Conservation (phyloP, 345 rosid genomes). For the Trapa incisa region DNA sequence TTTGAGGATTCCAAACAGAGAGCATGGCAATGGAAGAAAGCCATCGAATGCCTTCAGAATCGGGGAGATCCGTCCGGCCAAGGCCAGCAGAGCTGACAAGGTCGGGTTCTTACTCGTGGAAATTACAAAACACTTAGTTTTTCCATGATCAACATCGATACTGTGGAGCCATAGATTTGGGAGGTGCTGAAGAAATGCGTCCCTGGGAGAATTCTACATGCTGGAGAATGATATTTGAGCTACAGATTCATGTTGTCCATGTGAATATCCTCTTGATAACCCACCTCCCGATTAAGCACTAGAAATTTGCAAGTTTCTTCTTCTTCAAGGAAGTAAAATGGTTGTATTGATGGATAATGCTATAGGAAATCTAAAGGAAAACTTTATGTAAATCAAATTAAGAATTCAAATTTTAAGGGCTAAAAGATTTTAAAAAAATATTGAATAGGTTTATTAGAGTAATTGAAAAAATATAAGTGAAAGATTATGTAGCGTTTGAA, state of each 20-base stretch:
- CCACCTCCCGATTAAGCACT: not conserved
- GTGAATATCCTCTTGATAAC: not conserved
- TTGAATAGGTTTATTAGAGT: too few species aligned
- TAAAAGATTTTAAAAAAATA: too few species aligned
- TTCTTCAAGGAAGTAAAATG: too few species aligned
- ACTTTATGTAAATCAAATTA: too few species aligned
- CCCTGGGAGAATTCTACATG: not conserved
- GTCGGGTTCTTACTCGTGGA: not conserved
- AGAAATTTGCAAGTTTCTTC: not conserved
- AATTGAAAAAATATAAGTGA: too few species aligned
- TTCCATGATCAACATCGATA: not conserved
- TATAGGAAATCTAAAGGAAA: too few species aligned
- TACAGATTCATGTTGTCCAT: not conserved
- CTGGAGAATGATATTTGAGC: not conserved
- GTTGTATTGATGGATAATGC: too few species aligned
- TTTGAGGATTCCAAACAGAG: constrained; percentile 89
- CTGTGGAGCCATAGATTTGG: constrained; percentile 11
- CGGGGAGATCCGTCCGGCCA: constrained; percentile 26
- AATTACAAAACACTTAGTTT: not conserved
- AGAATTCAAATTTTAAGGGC: too few species aligned
- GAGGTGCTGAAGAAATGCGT: constrained; percentile 7
- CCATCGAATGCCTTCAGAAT: constrained; percentile 82
- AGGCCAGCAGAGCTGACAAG: constrained; percentile 65
- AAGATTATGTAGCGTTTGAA: too few species aligned
- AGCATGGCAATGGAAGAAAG: constrained; percentile 90